These are phyloP conservation scores for Blakeslea trispora DNA, from an alignment of 371 early-diverging fungal species.

Conservation along the genomic window DNA sequence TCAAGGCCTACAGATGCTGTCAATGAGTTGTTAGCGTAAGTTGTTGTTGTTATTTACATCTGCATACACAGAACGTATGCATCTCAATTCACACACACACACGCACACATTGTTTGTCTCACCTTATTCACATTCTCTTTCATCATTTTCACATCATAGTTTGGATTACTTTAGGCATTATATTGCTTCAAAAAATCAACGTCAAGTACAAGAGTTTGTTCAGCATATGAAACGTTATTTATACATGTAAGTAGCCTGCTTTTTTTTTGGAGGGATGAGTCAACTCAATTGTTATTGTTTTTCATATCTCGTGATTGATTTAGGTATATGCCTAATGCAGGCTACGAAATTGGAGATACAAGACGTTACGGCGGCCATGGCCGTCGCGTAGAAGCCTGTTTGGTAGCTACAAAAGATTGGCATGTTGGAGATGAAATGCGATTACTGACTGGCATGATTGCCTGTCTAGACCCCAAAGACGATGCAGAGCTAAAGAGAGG, in stretches of 20 bases:
- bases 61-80: background rate
- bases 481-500: constrained; percentile 66
- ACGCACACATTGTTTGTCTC: constrained; percentile 4
- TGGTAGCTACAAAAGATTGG: constrained; percentile 83
- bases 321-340: constrained; percentile 86
- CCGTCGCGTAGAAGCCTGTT: constrained; percentile 77
- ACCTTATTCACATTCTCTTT: background rate
- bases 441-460: constrained; percentile 80
- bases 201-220: constrained; percentile 42
- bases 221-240: constrained; percentile 55
- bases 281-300: too few species aligned
- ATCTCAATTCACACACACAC: constrained; percentile 9
- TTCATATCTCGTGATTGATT: constrained; percentile 7
- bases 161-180: constrained; percentile 45
- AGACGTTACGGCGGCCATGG: constrained; percentile 69
- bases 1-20: constrained; percentile 49
- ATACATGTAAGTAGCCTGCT: constrained; percentile 54
- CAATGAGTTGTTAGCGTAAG: constrained; percentile 47
- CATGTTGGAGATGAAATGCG: constrained; percentile 73
- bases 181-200: constrained; percentile 29
- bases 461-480: constrained; percentile 69
- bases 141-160: constrained; percentile 17
- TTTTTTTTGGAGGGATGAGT: too few species aligned
- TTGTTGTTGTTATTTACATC: background rate
- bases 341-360: constrained; percentile 80